Base-by-base conservation (phyloP, 176 grass and related monocot genomes). In the Bolboschoenus planiculmis region DNA sequence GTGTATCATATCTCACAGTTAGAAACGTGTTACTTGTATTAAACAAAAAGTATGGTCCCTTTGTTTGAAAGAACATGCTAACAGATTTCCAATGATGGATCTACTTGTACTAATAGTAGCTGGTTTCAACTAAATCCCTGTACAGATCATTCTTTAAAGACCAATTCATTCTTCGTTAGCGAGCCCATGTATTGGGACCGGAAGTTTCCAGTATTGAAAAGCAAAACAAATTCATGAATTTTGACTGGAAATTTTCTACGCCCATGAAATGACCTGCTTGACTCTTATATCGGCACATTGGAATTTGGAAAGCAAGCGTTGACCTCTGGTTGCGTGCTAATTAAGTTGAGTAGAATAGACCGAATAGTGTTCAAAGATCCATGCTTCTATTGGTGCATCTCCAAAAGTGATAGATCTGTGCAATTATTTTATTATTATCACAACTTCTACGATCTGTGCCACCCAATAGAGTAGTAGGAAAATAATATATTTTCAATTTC, bases 321-420 rank as follows among this genome's bases (percentile, higher is more conserved):
- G 78, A 80, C 78, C 78, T 80, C 16, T n/a, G 16, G 77, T 61
- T 61, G 20, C 54, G 78, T 43, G 78, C 36, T 29, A 59, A 26
- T 60, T 42, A 42, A 80, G 78, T 39, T 7, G 51, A 80, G 53
- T 58, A 16, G 33, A 80, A 40, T 42, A 76, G 72, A 51, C 44
- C 72, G 44, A 76, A 76, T 51, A 16, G 14, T 29, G 1, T 74
- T 50, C 31, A 50, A 29, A 76, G 15, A 53, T 53, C 72, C 15
- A 26, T 77, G 34, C 0, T 61, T 8, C 16, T 68, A 68, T 68
- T 42, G 43, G 14, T 53, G 46, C 72, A 50, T 50, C 72, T 76
- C 43, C 24, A 33, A 53, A 77, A 77, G 72, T 53, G 44, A 53
- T 53, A 77, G 72, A 77, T 33, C 72, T 33, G 27, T 31, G 46